These are phyloP conservation scores for Clonostachys rhizophaga DNA, from an alignment of 2,329 filamentous ascomycete genomes.

Conservation along the genomic window DNA sequence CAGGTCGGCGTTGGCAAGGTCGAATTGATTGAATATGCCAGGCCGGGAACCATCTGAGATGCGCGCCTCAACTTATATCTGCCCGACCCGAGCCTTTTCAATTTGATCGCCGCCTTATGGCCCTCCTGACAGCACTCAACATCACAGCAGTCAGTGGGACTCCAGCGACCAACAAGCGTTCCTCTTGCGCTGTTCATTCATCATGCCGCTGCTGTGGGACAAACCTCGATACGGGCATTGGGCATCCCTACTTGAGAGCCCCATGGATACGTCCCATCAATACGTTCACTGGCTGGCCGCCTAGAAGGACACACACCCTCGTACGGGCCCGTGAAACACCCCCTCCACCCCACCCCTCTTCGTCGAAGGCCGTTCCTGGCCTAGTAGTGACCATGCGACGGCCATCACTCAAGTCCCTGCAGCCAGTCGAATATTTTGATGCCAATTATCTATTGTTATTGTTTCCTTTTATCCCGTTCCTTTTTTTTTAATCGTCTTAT, in stretches of 20 bases:
- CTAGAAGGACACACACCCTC: slow-evolving; percentile 1
- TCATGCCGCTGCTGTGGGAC: too few species aligned
- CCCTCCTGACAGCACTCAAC: slow-evolving; percentile 2
- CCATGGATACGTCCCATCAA: slow-evolving; percentile 14
- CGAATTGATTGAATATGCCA: too few species aligned
- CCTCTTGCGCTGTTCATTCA: slow-evolving; percentile 9
- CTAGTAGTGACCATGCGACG: neutral
- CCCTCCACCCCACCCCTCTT: neutral
- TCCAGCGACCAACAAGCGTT: slow-evolving; percentile 16
- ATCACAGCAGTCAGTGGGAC: slow-evolving; percentile 4
- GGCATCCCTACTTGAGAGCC: slow-evolving; percentile 30
- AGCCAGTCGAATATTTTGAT: neutral
- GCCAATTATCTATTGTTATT: too few species aligned
- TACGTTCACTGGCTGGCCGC: slow-evolving; percentile 4
- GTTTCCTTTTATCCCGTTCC: too few species aligned
- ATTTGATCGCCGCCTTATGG: slow-evolving; percentile 12
- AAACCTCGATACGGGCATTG: slow-evolving; percentile 23
- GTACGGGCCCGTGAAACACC: slow-evolving; percentile 1
- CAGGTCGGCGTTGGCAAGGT: too few species aligned
- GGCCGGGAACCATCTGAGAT: slow-evolving; percentile 11
- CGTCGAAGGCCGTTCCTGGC: slow-evolving; percentile 1
- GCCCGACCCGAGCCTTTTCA: slow-evolving; percentile 10
- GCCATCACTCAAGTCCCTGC: slow-evolving; percentile 1
- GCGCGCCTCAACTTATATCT: slow-evolving; percentile 32
- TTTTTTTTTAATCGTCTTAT: too few species aligned